Evolutionary conservation across 2,329 filamentous ascomycete species (phyloP).

Genomic region (Byssoonygena ceratinophila): DNA sequence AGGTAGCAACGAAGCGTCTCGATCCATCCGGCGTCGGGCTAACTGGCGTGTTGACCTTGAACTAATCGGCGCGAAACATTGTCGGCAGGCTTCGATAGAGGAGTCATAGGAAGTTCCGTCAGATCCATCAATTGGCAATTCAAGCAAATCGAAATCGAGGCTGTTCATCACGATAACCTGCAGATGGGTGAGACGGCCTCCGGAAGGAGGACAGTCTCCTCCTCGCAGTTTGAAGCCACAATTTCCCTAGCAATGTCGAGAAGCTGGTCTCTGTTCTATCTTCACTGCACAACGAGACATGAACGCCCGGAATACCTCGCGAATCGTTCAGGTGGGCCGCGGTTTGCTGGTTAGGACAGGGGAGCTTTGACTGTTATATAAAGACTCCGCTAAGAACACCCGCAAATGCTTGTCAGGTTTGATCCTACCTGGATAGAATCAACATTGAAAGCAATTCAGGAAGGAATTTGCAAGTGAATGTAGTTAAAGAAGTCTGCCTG

Average conservation of each 20-base stretch:
- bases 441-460: background rate
- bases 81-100: background rate
- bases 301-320: background rate
- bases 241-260: background rate
- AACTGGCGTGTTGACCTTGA: background rate
- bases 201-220: conserved; percentile 17
- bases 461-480: background rate
- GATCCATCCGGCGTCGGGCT: conserved; percentile 5
- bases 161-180: conserved; percentile 13
- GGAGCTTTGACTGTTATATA: conserved; percentile 1
- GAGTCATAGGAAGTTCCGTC: background rate
- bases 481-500: background rate
- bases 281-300: conserved; percentile 2
- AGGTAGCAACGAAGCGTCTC: background rate
- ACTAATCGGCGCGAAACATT: background rate
- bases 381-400: background rate
- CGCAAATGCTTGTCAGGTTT: conserved; percentile 3
- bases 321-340: background rate
- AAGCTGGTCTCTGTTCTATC: background rate
- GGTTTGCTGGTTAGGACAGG: background rate
- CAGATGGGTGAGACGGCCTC: conserved; percentile 12
- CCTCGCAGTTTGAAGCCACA: conserved; percentile 11
- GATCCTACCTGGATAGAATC: background rate
- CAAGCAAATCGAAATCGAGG: background rate
- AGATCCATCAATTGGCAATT: background rate